Percentiles rank a stretch among this genome's conserved stretches.
These are phyloP conservation scores for Neonectria sp. DNA, from an alignment of 2,329 filamentous ascomycete species.

Conservation along the genomic window DNA sequence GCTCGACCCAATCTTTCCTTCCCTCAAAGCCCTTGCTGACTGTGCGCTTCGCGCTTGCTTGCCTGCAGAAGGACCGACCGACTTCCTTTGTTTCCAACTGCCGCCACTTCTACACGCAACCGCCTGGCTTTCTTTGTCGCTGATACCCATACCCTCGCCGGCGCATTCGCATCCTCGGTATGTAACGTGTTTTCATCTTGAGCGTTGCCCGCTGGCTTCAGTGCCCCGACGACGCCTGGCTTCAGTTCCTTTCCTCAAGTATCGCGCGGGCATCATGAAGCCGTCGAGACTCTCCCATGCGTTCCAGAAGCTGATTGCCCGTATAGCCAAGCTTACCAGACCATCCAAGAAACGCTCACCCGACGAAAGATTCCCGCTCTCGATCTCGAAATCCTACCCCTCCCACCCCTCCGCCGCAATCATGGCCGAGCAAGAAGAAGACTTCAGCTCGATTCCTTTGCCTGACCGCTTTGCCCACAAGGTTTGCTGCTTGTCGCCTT, in stretches of 20 bases:
- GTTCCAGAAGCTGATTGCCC: constrained; percentile 52
- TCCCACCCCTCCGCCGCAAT: constrained; percentile 40
- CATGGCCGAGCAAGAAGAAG: constrained; percentile 89
- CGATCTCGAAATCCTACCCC: constrained; percentile 37
- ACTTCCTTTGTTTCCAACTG: constrained; percentile 44
- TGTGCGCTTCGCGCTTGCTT: constrained; percentile 31
- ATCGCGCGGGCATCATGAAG: constrained; percentile 42
- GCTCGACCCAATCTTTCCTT: constrained; percentile 33
- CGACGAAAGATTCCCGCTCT: constrained; percentile 42
- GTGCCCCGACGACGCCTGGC: background rate
- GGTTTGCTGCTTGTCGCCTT: constrained; percentile 57
- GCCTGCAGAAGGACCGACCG: constrained; percentile 44
- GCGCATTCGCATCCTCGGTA: constrained; percentile 21
- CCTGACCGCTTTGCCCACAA: constrained; percentile 89
- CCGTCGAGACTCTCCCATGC: constrained; percentile 39
- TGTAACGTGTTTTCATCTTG: constrained; percentile 11
- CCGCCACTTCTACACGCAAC: constrained; percentile 37
- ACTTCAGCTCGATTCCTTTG: constrained; percentile 84
- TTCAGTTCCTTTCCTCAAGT: background rate
- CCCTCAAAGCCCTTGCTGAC: constrained; percentile 36
- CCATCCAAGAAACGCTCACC: constrained; percentile 34
- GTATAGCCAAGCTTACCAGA: constrained; percentile 46
- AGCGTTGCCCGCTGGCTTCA: constrained; percentile 1
- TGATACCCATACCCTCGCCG: constrained; percentile 38
- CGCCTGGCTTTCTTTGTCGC: constrained; percentile 34